Evolutionary conservation across 441 rosid species (phyloP).

Genomic region (Eruca vesicaria): DNA sequence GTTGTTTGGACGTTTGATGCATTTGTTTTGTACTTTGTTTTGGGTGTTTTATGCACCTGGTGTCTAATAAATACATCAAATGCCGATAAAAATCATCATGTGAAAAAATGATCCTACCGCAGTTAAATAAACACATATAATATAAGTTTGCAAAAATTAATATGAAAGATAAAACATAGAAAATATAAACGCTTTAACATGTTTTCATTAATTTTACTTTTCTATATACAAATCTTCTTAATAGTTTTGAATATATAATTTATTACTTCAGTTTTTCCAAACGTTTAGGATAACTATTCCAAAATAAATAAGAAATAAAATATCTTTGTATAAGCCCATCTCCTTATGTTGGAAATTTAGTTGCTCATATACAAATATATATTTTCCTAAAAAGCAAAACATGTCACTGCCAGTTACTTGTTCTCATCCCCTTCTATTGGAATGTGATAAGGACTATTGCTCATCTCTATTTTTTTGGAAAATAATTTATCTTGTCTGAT

Average conservation of each 20-base stretch:
- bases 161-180: no score
- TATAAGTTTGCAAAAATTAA: no score
- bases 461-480: constrained; percentile 10
- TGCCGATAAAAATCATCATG: not conserved
- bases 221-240: no score
- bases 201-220: no score
- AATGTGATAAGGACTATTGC: constrained; percentile 30
- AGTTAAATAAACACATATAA: not conserved
- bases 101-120: not conserved
- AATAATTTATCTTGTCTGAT: not conserved
- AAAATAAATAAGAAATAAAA: not conserved
- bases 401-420: constrained; percentile 31
- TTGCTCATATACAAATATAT: constrained; percentile 15
- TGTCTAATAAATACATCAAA: not conserved
- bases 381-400: not conserved
- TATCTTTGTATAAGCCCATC: constrained; percentile 12
- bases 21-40: not conserved
- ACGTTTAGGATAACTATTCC: not conserved
- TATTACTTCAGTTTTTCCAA: not conserved
- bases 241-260: not conserved
- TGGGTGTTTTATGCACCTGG: not conserved
- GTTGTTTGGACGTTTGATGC: not conserved
- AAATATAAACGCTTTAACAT: no score
- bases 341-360: constrained; percentile 25
- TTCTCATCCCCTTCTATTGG: constrained; percentile 23